phyloP scores from a whole-genome alignment of 208 protist genomes.

The Blechomonas ayalai region DNA sequence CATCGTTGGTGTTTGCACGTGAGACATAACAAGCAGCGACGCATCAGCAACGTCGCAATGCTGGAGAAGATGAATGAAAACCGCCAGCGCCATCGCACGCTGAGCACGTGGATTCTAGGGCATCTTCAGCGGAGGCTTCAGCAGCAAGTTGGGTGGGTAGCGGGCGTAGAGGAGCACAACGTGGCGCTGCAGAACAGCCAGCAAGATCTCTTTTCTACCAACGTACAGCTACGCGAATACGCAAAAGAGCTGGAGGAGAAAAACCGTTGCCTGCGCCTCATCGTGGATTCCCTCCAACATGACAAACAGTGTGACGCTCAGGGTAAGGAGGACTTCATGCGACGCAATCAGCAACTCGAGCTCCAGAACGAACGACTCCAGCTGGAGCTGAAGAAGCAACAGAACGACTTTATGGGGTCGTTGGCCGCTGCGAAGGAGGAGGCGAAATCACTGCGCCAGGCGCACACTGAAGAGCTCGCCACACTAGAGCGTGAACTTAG shows the following conservation, averaged over 20 bases:
- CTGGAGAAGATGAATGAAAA: slow-evolving; percentile 34
- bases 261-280: not conserved
- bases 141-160: slow-evolving; percentile 1
- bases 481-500: too few species aligned
- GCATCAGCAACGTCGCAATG: slow-evolving; percentile 25
- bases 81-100: slow-evolving; percentile 8
- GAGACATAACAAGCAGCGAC: slow-evolving; percentile 36
- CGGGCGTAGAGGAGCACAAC: not conserved
- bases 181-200: slow-evolving; percentile 7
- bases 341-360: too few species aligned
- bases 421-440: too few species aligned
- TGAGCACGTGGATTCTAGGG: slow-evolving; percentile 20
- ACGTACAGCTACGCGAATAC: not conserved
- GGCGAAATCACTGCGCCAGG: too few species aligned
- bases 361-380: too few species aligned
- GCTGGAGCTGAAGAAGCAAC: too few species aligned
- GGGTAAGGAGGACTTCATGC: slow-evolving; percentile 20
- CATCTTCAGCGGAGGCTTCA: slow-evolving; percentile 4
- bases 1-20: slow-evolving; percentile 41
- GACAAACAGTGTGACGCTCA: slow-evolving; percentile 11
- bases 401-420: too few species aligned
- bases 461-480: too few species aligned
- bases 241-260: slow-evolving; percentile 1
- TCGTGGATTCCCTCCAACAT: too few species aligned
- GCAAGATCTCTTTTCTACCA: not conserved